phyloP scores from a whole-genome alignment of 805 yeast genomes.

The Blastobotrys chiropterorum region DNA sequence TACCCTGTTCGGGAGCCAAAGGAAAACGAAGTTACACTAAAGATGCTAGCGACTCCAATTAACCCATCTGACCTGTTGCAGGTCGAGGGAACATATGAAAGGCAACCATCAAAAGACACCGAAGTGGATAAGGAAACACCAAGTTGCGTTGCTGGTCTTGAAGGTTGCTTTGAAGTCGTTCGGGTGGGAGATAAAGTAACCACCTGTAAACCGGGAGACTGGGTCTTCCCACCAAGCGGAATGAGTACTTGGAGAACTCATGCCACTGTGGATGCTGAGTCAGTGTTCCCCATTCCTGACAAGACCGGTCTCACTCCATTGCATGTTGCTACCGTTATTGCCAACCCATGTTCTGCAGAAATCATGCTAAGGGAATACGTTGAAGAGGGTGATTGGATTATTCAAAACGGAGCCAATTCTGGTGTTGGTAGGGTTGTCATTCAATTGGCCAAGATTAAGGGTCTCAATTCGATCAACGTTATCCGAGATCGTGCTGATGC shows the following conservation, averaged over 20 bases:
- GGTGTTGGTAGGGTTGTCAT: conserved; percentile 90
- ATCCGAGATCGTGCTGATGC: conserved; percentile 80
- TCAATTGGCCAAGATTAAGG: conserved; percentile 75
- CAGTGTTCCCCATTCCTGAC: conserved; percentile 34
- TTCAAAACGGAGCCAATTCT: conserved; percentile 94
- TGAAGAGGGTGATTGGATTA: conserved; percentile 73
- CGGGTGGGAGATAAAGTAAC: conserved; percentile 52
- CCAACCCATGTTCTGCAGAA: conserved; percentile 89
- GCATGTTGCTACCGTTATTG: conserved; percentile 79
- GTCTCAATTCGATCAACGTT: conserved; percentile 77
- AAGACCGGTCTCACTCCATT: conserved; percentile 33
- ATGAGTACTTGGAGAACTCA: conserved; percentile 77
- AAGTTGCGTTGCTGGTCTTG: conserved; percentile 85
- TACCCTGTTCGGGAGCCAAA: conserved; percentile 20
- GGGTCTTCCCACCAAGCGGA: conserved; percentile 75
- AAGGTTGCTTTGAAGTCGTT: conserved; percentile 78
- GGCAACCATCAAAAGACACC: conserved; percentile 53
- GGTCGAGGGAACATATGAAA: conserved; percentile 79
- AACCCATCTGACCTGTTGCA: conserved; percentile 90
- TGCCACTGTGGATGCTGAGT: conserved; percentile 48
- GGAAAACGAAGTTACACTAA: conserved; percentile 46
- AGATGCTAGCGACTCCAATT: conserved; percentile 72
- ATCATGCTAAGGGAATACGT: conserved; percentile 74
- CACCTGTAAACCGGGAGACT: conserved; percentile 56
- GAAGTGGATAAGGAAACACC: conserved; percentile 52